Percentiles rank a stretch among this genome's conserved stretches.
These are phyloP conservation scores for Pythium phragmitis DNA, from an alignment of 352 stramenopile species.

Conservation along the genomic window DNA sequence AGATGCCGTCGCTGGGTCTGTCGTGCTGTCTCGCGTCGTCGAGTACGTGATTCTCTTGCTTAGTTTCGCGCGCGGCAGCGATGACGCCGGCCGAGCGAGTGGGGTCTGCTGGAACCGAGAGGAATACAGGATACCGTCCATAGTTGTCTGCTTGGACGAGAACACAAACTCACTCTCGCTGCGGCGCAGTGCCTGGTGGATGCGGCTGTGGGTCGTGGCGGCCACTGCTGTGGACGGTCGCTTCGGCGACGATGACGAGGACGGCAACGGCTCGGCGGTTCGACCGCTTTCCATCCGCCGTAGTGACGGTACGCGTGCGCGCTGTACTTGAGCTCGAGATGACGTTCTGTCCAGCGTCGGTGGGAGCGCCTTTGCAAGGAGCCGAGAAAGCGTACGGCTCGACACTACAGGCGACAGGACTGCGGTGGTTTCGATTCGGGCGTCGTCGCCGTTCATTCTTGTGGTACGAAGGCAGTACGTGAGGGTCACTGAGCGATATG, in stretches of 20 bases:
- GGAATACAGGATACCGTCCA: constrained; percentile 56
- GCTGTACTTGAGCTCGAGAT: neutral
- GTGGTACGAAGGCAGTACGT: neutral
- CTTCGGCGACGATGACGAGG: neutral
- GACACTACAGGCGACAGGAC: neutral
- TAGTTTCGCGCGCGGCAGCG: constrained; percentile 11
- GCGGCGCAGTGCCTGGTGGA: constrained; percentile 53
- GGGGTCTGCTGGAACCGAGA: constrained; percentile 54
- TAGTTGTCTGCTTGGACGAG: constrained; percentile 40
- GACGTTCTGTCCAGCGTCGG: neutral
- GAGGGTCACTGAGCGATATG: neutral
- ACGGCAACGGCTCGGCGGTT: neutral
- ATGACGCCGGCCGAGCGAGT: constrained; percentile 22
- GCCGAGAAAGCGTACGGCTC: neutral
- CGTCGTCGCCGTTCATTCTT: constrained; percentile 1
- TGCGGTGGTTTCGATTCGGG: neutral
- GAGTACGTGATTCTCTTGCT: neutral
- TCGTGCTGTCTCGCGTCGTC: constrained; percentile 1
- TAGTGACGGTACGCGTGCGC: constrained; percentile 6
- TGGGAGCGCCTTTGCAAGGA: neutral
- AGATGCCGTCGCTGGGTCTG: neutral
- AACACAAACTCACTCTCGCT: constrained; percentile 61
- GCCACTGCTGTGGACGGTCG: constrained; percentile 54
- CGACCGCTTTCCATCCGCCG: constrained; percentile 1
- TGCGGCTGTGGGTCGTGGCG: constrained; percentile 47